phyloP scores from a whole-genome alignment of 2,329 filamentous ascomycete genomes.

The Aspergillus pseudoterreus region DNA sequence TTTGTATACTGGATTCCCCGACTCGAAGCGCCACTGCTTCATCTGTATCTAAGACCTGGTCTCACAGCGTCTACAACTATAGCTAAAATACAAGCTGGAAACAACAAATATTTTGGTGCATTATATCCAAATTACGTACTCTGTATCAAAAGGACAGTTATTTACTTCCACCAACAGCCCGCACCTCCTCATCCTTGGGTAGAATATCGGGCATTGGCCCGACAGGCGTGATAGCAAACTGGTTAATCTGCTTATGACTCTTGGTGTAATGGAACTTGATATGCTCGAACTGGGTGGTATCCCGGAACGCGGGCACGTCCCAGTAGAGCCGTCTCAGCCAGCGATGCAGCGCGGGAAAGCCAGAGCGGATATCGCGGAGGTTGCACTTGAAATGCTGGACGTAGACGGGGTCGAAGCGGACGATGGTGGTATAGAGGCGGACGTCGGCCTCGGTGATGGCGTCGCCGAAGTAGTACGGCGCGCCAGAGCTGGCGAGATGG shows the following conservation, averaged over 20 bases:
- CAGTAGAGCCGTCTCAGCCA: conserved; percentile 87
- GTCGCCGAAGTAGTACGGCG: conserved; percentile 71
- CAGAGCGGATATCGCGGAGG: conserved; percentile 75
- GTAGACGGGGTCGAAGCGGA: conserved; percentile 73
- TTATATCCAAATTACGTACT: background rate
- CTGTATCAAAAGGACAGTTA: background rate
- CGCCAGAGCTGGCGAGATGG: conserved; percentile 53
- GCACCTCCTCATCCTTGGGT: conserved; percentile 72
- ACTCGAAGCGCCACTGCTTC: background rate
- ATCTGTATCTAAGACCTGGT: conserved; percentile 11
- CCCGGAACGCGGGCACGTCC: conserved; percentile 70
- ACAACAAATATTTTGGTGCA: background rate
- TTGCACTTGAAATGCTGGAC: conserved; percentile 84
- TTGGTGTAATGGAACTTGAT: conserved; percentile 80
- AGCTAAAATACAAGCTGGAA: background rate
- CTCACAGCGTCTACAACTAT: conserved; percentile 3
- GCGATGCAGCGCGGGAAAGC: conserved; percentile 74
- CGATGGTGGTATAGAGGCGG: conserved; percentile 68
- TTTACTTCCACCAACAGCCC: conserved; percentile 16
- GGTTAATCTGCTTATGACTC: conserved; percentile 64
- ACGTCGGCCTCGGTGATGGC: conserved; percentile 78
- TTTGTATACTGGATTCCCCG: conserved; percentile 14
- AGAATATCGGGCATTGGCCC: conserved; percentile 82
- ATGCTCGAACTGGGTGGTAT: conserved; percentile 88
- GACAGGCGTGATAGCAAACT: conserved; percentile 70